Evolutionary conservation across 352 stramenopile species (phyloP), one percentile per base, ranked within the genome.

Genomic region (Aphanomyces cochlioides): DNA sequence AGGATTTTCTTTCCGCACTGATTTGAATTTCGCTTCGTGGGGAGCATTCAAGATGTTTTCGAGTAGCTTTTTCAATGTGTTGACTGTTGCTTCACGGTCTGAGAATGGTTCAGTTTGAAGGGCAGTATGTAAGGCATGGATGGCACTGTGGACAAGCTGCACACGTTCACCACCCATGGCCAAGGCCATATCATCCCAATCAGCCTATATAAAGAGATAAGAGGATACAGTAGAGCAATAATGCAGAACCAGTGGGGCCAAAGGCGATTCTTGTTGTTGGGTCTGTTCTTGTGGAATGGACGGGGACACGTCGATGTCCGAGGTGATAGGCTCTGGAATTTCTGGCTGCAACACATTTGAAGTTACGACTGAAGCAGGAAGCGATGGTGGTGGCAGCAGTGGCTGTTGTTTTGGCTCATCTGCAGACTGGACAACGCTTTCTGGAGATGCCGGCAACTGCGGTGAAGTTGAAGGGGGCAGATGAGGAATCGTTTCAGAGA

Each of bases 41-140:
- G 84, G 79, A 47, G 90, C 70, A n/a, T 74, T 39, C n/a, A 89
- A 74, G 60, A 93, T 83, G 74, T 93, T 93, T 41, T 79, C 81
- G 10, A 93, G 74, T 69, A 93, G 87, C 60, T 86, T 85, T 67
- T 89, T 68, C 15, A 93, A 75, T 28, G 59, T 56, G 19, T 8
- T 5, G 39, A 67, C 15, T 4, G 21, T 89, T 43, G 3, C 77
- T 78, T 0, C 74, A 74, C 3, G 84, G 77, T 15, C 75, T 81
- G 3, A 56, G n/a, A 3, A 82, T 79, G 17, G 45, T 3, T 85
- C 77, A 0, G 41, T 13, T 19, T 66, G 66, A 60, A 87, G 76
- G 5, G 78, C 78, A 4, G 19, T 13, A 28, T 79, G 77, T 0
- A 93, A 70, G 17, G 73, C 67, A 39, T 66, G 75, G 6, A 90